Evolutionary conservation across 441 rosid species (phyloP).

Genomic region (Croton setiger): DNA sequence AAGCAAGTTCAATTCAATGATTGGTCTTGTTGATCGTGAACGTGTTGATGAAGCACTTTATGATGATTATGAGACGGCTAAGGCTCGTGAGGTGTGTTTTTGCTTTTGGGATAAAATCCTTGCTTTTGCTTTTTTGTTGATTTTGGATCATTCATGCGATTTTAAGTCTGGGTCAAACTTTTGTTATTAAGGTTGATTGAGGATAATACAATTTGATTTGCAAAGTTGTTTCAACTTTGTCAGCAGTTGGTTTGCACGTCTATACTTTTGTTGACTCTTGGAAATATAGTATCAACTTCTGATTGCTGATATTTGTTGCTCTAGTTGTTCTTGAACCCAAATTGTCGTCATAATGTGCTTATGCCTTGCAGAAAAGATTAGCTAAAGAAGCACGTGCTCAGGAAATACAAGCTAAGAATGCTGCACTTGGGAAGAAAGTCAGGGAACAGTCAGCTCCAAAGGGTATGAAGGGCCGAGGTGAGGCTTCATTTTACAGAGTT

Average conservation of each 20-base stretch:
- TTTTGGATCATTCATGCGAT: not conserved
- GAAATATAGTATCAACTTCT: not conserved
- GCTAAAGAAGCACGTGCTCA: slow-evolving; percentile 85
- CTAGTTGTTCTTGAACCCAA: slow-evolving; percentile 4
- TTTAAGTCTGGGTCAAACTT: no score
- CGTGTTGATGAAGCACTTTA: slow-evolving; percentile 82
- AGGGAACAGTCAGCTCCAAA: slow-evolving; percentile 68
- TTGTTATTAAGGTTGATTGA: not conserved
- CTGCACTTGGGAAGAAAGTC: slow-evolving; percentile 69
- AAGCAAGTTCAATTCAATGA: slow-evolving; percentile 90
- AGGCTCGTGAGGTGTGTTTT: slow-evolving; percentile 85
- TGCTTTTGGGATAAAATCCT: slow-evolving; percentile 10
- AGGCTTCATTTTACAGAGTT: slow-evolving; percentile 91
- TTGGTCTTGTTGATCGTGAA: slow-evolving; percentile 86
- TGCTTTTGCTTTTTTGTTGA: slow-evolving; percentile 10
- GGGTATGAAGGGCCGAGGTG: slow-evolving; percentile 81
- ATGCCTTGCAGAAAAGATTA: slow-evolving; percentile 68
- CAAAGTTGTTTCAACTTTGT: slow-evolving; percentile 4
- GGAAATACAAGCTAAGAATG: slow-evolving; percentile 83
- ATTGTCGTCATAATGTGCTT: not conserved
- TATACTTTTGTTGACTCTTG: not conserved
- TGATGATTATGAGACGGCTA: slow-evolving; percentile 89
- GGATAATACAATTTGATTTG: not conserved
- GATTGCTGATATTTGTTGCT: not conserved
- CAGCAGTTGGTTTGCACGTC: not conserved